Percentiles rank a stretch among this genome's conserved stretches.
Conservation (phyloP, 805 yeast genomes). For the Yarrowia sp. region DNA sequence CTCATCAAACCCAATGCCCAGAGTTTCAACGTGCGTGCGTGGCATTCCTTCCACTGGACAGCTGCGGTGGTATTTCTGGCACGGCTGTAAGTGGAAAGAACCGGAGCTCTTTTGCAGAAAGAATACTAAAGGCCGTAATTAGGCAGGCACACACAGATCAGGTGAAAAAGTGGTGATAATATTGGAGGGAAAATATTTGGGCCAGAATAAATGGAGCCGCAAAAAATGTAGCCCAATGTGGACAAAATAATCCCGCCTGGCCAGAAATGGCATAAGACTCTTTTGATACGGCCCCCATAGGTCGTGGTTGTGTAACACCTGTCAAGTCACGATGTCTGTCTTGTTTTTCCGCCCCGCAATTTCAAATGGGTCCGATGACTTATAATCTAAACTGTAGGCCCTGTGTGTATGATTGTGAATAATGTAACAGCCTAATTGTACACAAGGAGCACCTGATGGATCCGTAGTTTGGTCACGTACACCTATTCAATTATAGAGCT, state of each 20-base stretch:
- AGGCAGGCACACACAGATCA: background rate
- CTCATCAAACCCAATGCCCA: background rate
- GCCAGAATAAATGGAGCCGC: background rate
- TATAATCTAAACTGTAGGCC: too few relatives aligned
- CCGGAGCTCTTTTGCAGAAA: background rate
- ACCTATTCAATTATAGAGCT: too few relatives aligned
- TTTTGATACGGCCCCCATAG: too few relatives aligned
- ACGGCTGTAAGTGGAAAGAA: background rate
- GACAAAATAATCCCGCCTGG: too few relatives aligned
- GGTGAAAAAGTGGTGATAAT: background rate
- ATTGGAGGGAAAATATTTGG: background rate
- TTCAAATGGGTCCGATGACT: background rate
- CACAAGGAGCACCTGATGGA: too few relatives aligned
- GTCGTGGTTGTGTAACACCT: too few relatives aligned
- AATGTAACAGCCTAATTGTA: too few relatives aligned
- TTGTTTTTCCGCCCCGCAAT: background rate
- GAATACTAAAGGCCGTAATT: background rate
- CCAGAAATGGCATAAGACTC: background rate
- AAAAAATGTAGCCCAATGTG: too few relatives aligned
- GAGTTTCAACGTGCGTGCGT: slow-evolving; percentile 10
- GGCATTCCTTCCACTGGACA: background rate
- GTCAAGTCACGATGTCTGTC: background rate
- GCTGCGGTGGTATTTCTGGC: background rate
- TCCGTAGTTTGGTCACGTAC: too few relatives aligned
- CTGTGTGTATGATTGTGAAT: too few relatives aligned